These are phyloP conservation scores for Hypoxylon lienhwacheense DNA, from an alignment of 495 filamentous ascomycete genomes.

Conservation along the genomic window DNA sequence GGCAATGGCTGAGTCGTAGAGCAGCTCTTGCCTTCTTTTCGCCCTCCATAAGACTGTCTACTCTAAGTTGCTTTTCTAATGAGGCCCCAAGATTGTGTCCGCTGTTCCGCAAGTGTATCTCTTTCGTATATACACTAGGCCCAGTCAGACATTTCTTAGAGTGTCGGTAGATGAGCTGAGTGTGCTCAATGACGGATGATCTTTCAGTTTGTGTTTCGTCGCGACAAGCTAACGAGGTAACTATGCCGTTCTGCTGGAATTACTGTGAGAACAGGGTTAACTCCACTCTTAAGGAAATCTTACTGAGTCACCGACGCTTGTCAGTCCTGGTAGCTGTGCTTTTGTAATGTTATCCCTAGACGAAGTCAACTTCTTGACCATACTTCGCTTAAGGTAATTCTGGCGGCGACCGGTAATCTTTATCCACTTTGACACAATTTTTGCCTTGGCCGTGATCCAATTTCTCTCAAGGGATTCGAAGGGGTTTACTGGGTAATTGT, in stretches of 20 bases:
- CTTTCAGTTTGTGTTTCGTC: neutral
- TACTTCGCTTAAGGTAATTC: conserved; percentile 35
- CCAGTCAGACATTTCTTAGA: conserved; percentile 25
- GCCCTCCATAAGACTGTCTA: conserved; percentile 35
- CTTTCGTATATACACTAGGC: conserved; percentile 28
- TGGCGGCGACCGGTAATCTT: conserved; percentile 15
- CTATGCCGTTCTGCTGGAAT: conserved; percentile 15
- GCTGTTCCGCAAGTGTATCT: conserved; percentile 22
- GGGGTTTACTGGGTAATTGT: conserved; percentile 4
- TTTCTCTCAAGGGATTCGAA: conserved; percentile 12
- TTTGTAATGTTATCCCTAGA: conserved; percentile 14
- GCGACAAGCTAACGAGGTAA: neutral
- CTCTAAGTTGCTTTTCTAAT: conserved; percentile 16
- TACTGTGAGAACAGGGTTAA: conserved; percentile 21
- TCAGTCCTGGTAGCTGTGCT: conserved; percentile 17
- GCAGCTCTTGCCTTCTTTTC: conserved; percentile 28
- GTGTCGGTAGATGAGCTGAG: conserved; percentile 7
- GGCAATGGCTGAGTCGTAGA: conserved; percentile 30
- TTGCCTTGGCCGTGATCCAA: conserved; percentile 29
- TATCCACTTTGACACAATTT: conserved; percentile 32
- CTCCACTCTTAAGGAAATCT: conserved; percentile 12
- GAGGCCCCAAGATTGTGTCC: conserved; percentile 19
- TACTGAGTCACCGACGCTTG: conserved; percentile 29
- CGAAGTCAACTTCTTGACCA: conserved; percentile 33
- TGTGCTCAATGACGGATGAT: conserved; percentile 10